phyloP scores from a whole-genome alignment of 1,284 basidiomycete genomes.

The Fomitopsis pinicola region DNA sequence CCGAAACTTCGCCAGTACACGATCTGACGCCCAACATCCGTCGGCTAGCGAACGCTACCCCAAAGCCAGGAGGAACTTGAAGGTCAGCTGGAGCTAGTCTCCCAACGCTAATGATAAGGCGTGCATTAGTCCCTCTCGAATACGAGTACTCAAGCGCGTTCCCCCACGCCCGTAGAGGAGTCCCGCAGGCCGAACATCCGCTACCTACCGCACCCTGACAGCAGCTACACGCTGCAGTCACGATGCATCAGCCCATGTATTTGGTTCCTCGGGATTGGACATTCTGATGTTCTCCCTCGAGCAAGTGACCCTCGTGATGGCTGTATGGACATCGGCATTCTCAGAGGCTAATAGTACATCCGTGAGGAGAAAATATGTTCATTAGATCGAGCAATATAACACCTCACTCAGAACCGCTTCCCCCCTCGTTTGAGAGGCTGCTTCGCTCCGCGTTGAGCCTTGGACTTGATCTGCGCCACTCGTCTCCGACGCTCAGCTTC shows the following conservation, averaged over 20 bases:
- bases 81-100: not conserved
- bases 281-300: no score
- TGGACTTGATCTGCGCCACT: constrained; percentile 32
- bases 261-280: not conserved
- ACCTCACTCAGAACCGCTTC: constrained; percentile 53
- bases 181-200: not conserved
- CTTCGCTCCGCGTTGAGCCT: constrained; percentile 45
- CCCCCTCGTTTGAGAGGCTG: constrained; percentile 73
- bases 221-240: not conserved
- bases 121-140: not conserved
- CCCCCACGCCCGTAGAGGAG: no score
- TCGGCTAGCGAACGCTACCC: not conserved
- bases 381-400: not conserved
- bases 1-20: not conserved
- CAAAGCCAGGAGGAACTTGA: not conserved
- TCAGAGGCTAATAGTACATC: constrained; percentile 8
- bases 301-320: not conserved
- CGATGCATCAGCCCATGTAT: not conserved
- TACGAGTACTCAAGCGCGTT: not conserved
- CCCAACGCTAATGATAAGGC: not conserved
- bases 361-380: not conserved
- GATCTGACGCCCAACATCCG: not conserved
- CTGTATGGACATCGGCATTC: not conserved
- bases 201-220: no score
- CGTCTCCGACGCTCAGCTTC: constrained; percentile 43